These are phyloP conservation scores for Halenospora varia DNA, from an alignment of 495 filamentous ascomycete genomes.

Conservation along the genomic window DNA sequence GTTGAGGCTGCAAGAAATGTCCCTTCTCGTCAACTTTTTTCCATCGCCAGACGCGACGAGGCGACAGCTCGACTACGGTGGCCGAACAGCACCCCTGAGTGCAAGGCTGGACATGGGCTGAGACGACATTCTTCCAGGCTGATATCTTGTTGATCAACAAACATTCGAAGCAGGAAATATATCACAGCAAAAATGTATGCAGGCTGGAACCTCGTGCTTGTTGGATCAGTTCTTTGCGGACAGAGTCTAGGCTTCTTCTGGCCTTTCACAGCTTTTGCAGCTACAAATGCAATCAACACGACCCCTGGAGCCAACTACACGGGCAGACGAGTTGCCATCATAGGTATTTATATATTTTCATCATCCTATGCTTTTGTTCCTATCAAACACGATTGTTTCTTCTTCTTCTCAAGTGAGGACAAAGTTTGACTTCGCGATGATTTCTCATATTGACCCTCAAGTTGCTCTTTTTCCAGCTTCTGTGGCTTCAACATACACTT, in stretches of 20 bases:
- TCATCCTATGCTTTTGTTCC: not conserved
- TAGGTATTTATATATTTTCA: constrained; percentile 19
- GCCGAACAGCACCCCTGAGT: not conserved
- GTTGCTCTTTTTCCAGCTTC: no score
- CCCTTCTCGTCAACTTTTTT: constrained; percentile 16
- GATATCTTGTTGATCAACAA: not conserved
- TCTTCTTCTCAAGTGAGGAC: no score
- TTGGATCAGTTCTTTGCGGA: constrained; percentile 10
- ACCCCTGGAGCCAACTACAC: constrained; percentile 1
- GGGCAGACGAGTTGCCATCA: constrained; percentile 22
- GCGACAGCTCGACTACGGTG: constrained; percentile 10
- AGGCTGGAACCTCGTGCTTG: constrained; percentile 20
- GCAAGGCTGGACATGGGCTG: constrained; percentile 10
- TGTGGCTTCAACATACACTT: no score
- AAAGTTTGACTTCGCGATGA: no score
- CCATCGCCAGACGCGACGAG: constrained; percentile 13
- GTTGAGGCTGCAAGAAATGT: constrained; percentile 1
- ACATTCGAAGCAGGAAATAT: not conserved
- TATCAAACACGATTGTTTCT: not conserved
- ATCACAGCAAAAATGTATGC: constrained; percentile 15
- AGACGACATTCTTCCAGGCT: not conserved
- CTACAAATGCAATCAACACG: not conserved
- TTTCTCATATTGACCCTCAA: no score
- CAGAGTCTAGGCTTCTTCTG: constrained; percentile 17
- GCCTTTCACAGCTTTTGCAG: constrained; percentile 17